phyloP scores from a whole-genome alignment of 768 basidiomycete species.

The Vararia minispora region DNA sequence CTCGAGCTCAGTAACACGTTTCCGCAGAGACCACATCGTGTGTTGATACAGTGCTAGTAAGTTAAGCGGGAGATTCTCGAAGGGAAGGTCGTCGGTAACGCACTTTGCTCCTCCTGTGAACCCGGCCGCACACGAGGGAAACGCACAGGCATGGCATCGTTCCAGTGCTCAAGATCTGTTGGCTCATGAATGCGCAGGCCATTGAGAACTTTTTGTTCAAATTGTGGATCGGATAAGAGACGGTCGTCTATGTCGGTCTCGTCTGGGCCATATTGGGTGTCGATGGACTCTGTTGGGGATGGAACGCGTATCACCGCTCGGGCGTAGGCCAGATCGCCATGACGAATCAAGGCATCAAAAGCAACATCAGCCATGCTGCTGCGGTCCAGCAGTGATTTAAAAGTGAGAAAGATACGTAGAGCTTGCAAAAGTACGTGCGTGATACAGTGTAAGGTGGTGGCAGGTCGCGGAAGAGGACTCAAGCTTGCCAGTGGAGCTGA shows the following conservation, averaged over 20 bases:
- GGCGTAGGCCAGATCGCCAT: slow-evolving; percentile 25
- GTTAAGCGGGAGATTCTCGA: slow-evolving; percentile 2
- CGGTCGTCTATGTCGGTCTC: slow-evolving; percentile 30
- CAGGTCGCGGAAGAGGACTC: too few relatives aligned
- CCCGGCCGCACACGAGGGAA: slow-evolving; percentile 15
- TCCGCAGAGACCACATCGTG: slow-evolving; percentile 27
- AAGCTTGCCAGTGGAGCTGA: too few relatives aligned
- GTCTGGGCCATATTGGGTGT: slow-evolving; percentile 34
- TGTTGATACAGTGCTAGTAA: too few relatives aligned
- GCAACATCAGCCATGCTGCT: too few relatives aligned
- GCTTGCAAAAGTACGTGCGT: too few relatives aligned
- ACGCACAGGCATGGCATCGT: slow-evolving; percentile 23
- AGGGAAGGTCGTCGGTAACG: not conserved
- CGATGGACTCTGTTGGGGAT: slow-evolving; percentile 36
- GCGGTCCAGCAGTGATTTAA: too few relatives aligned
- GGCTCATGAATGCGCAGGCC: slow-evolving; percentile 24
- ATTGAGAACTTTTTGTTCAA: slow-evolving; percentile 25
- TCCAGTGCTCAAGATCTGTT: slow-evolving; percentile 26
- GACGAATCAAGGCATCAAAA: too few relatives aligned
- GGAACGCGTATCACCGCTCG: slow-evolving; percentile 34
- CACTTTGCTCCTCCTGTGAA: slow-evolving; percentile 32
- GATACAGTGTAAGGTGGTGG: too few relatives aligned
- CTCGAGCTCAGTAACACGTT: slow-evolving; percentile 28
- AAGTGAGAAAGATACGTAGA: too few relatives aligned
- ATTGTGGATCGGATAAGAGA: slow-evolving; percentile 26